A percentile compares a stretch with the other conserved stretches of the same genome.
Evolutionary conservation across 345 rosid species (phyloP).

Genomic region (Cochlearia excelsa): DNA sequence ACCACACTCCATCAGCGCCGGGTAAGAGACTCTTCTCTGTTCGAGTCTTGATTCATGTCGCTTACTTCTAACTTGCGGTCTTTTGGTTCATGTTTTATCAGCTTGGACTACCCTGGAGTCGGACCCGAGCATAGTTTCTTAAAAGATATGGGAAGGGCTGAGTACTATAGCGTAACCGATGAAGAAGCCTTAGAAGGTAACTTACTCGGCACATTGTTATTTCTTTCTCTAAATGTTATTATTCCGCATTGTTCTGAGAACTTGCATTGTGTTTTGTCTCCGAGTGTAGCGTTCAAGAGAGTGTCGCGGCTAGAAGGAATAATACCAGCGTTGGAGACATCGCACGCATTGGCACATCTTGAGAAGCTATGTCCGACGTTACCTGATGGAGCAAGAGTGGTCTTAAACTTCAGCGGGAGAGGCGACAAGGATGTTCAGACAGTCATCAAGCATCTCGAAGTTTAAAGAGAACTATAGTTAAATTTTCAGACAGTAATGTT

Average conservation of each 20-base stretch:
- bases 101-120: slow-evolving; percentile 98
- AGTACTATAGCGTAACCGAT: slow-evolving; percentile 78
- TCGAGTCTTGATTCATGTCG: too few relatives aligned
- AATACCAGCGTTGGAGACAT: slow-evolving; percentile 89
- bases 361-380: slow-evolving; percentile 90
- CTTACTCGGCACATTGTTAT: too few relatives aligned
- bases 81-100: slow-evolving; percentile 12
- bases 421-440: slow-evolving; percentile 97
- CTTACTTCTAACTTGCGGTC: too few relatives aligned
- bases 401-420: slow-evolving; percentile 90
- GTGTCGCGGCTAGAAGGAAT: slow-evolving; percentile 80
- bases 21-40: slow-evolving; percentile 40
- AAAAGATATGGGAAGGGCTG: slow-evolving; percentile 83
- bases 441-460: slow-evolving; percentile 61
- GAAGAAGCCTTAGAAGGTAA: slow-evolving; percentile 88
- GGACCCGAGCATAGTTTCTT: slow-evolving; percentile 98
- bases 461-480: slow-evolving; percentile 29
- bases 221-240: too few relatives aligned
- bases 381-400: slow-evolving; percentile 58
- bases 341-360: slow-evolving; percentile 79
- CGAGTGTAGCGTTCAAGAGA: slow-evolving; percentile 76
- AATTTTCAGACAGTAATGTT: too few relatives aligned
- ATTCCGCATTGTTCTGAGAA: background rate
- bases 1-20: slow-evolving; percentile 95
- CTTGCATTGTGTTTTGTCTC: background rate